Conservation (phyloP, 176 grass and related monocot species). For the Pontederia paniculata region DNA sequence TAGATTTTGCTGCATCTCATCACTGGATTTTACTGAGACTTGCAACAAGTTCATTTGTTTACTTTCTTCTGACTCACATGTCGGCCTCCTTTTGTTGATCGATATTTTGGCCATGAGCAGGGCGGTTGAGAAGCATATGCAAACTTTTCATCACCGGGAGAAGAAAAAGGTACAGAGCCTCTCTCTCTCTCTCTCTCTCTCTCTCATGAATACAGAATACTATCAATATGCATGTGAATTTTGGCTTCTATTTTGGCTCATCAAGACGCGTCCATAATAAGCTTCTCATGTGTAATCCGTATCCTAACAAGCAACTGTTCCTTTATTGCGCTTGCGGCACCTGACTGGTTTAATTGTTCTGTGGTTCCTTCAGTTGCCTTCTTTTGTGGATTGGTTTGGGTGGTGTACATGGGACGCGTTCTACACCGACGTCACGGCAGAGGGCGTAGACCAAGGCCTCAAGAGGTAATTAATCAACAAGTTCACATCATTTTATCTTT, state of each 20-base stretch:
- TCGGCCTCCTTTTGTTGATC: neutral
- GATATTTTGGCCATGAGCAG: constrained; percentile 15
- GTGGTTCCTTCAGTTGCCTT: constrained; percentile 30
- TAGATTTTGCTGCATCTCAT: neutral
- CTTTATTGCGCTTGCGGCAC: too few species aligned
- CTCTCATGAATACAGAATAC: too few species aligned
- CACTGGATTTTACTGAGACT: too few species aligned
- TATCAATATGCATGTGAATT: too few species aligned
- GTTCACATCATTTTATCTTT: neutral
- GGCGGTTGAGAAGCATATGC: constrained; percentile 60
- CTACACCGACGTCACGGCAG: constrained; percentile 80
- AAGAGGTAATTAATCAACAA: constrained; percentile 4
- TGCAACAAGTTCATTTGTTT: too few species aligned
- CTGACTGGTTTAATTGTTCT: neutral
- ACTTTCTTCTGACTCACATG: neutral
- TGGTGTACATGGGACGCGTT: constrained; percentile 97
- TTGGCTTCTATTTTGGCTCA: too few species aligned
- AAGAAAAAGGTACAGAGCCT: constrained; percentile 35
- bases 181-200: neutral
- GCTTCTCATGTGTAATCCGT: too few species aligned
- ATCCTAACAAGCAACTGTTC: too few species aligned
- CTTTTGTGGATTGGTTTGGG: constrained; percentile 73
- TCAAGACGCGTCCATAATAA: too few species aligned
- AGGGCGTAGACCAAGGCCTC: constrained; percentile 49
- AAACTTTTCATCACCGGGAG: constrained; percentile 60